Evolutionary conservation across 306 rosid species (phyloP), one percentile per base, ranked within the genome.

Genomic region (Senna tora): DNA sequence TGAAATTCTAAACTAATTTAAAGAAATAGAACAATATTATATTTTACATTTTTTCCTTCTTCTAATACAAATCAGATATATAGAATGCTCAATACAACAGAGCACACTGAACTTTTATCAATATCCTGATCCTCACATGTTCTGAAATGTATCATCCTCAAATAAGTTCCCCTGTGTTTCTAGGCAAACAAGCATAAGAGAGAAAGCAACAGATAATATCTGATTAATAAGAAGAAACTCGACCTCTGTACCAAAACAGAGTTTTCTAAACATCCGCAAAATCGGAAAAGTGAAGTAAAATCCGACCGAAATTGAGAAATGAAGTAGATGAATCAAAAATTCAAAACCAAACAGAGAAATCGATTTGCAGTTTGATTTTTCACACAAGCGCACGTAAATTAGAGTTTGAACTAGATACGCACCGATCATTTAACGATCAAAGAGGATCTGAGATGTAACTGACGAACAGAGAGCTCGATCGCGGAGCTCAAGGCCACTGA

Each of bases 381-480:
- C 52, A 42, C 14, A 42, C 1, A 41, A 42, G 21, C 4, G 20
- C 16, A 5, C 12, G 0, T 3, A 43, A 64, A 46, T 25, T 46
- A 16, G 42, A 30, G 30, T 49, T n/a, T 11, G 5, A n/a, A 45
- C 46, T 0, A 9, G 45, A 46, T 0, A 56, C 74, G 41, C 41
- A 67, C 79, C 69, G 41, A 57, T 33, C 74, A 75, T 75, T 50
- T 16, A 56, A 67, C 47, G 61, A 30, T 16, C 10, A 28, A 11
- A 11, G 16, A 43, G n/a, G 52, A 75, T 75, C 74, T 20, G 67
- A 69, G 45, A 69, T 52, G 22, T n/a, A 19, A 10, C 34, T 21
- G 33, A 38, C 14, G 19, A 59, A 65, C 22, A 66, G 78, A 67
- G 75, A 71, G 61, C 50, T 4, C 49, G 42, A 76, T 72, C 56